Percentiles rank a stretch among this genome's conserved stretches.
Evolutionary conservation across 192 early-diverging fungal genomes (phyloP).

Genomic region (Glomus cerebriforme): DNA sequence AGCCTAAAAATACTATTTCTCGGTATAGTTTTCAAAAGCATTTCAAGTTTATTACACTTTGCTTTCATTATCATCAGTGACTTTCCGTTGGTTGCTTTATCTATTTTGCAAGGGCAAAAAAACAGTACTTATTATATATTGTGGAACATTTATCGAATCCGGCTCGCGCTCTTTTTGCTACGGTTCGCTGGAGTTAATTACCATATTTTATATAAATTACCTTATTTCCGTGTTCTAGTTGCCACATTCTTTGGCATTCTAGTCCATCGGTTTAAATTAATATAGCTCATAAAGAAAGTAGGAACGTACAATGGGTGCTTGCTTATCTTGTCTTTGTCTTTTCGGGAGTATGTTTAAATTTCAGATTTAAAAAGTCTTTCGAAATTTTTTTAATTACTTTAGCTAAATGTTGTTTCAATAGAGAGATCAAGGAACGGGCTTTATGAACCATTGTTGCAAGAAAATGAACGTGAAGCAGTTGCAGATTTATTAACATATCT

Average conservation of each 20-base stretch:
- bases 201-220: neutral
- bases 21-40: neutral
- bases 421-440: slow-evolving; percentile 41
- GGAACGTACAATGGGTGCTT: slow-evolving; percentile 20
- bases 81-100: neutral
- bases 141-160: neutral
- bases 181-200: neutral
- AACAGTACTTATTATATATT: neutral
- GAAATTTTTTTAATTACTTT: neutral
- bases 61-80: neutral
- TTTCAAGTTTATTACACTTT: neutral
- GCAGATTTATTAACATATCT: slow-evolving; percentile 66
- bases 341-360: slow-evolving; percentile 24
- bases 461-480: slow-evolving; percentile 71
- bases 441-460: slow-evolving; percentile 68
- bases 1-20: neutral
- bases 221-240: neutral
- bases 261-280: neutral
- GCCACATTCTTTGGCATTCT: slow-evolving; percentile 6
- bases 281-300: neutral
- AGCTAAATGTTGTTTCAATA: neutral
- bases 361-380: no score
- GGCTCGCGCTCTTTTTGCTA: neutral
- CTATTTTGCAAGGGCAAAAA: neutral
- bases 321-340: slow-evolving; percentile 23